Evolutionary conservation across 2,329 filamentous ascomycete genomes (phyloP).

Genomic region (Aspergillus fischeri): DNA sequence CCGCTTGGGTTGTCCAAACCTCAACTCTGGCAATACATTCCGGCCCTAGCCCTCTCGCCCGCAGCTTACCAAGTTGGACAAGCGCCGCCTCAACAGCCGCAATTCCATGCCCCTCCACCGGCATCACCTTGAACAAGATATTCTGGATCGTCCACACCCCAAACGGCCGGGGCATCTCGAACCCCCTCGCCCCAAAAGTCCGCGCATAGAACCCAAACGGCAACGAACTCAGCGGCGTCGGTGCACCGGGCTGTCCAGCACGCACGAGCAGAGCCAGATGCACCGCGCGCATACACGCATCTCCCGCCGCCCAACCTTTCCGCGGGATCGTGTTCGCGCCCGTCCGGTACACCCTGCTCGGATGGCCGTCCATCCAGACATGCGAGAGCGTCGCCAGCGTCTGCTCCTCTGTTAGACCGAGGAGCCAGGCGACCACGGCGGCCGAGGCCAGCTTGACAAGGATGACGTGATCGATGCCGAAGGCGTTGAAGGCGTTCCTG

Average conservation of each 20-base stretch:
- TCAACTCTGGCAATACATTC: constrained; percentile 23
- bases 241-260: constrained; percentile 26
- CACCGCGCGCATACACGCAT: constrained; percentile 40
- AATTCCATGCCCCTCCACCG: constrained; percentile 33
- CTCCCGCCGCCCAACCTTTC: constrained; percentile 43
- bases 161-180: constrained; percentile 16
- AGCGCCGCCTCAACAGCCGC: constrained; percentile 32
- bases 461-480: constrained; percentile 42
- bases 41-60: constrained; percentile 8
- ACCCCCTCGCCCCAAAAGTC: constrained; percentile 17
- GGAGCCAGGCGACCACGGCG: constrained; percentile 35
- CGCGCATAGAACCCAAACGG: constrained; percentile 36
- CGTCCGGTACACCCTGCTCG: constrained; percentile 33
- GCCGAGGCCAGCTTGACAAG: constrained; percentile 42
- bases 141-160: constrained; percentile 20
- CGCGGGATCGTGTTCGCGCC: constrained; percentile 33
- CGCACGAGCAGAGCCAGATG: constrained; percentile 31
- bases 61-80: constrained; percentile 10
- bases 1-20: constrained; percentile 28
- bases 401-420: constrained; percentile 33
- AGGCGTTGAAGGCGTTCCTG: constrained; percentile 35
- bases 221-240: constrained; percentile 26
- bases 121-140: constrained; percentile 24
- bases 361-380: constrained; percentile 38
- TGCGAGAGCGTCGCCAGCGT: constrained; percentile 36